Percentiles rank a stretch among this genome's conserved stretches.
Conservation (phyloP, 176 grass and related monocot genomes). For the Musa schizocarpa region DNA sequence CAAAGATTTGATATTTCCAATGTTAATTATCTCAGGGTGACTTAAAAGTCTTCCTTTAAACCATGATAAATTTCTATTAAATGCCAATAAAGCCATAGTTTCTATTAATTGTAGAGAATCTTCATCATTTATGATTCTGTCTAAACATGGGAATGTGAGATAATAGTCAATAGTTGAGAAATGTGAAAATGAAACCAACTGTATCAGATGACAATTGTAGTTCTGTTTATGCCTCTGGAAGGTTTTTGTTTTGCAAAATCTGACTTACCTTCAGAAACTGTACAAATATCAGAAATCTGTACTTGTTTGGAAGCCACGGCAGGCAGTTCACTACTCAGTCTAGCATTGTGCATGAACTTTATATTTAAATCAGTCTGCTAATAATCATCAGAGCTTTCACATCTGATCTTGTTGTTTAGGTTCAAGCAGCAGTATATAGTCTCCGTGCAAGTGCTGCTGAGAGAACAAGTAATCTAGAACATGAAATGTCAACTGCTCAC, state of each 20-base stretch:
- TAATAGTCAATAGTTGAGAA: too few relatives aligned
- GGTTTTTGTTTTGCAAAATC: too few relatives aligned
- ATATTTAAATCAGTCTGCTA: slow-evolving; percentile 4
- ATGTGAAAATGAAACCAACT: neutral
- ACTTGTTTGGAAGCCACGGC: neutral
- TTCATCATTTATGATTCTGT: neutral
- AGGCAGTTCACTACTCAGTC: neutral
- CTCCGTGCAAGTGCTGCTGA: slow-evolving; percentile 62
- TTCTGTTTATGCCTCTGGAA: too few relatives aligned
- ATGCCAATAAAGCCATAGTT: neutral
- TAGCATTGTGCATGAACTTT: neutral
- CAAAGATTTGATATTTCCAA: too few relatives aligned
- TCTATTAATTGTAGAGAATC: too few relatives aligned
- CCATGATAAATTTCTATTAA: too few relatives aligned
- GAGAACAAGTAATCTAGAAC: slow-evolving; percentile 54
- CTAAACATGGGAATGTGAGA: neutral
- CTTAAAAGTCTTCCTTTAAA: too few relatives aligned
- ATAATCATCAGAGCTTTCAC: slow-evolving; percentile 6
- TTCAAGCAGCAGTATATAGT: slow-evolving; percentile 75
- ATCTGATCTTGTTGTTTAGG: slow-evolving; percentile 36
- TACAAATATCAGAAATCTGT: neutral
- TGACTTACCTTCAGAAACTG: neutral
- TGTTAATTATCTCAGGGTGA: too few relatives aligned
- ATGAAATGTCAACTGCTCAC: slow-evolving; percentile 68
- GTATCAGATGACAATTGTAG: neutral